Evolutionary conservation across 1,284 basidiomycete species (phyloP).

Genomic region (Malassezia caprae): DNA sequence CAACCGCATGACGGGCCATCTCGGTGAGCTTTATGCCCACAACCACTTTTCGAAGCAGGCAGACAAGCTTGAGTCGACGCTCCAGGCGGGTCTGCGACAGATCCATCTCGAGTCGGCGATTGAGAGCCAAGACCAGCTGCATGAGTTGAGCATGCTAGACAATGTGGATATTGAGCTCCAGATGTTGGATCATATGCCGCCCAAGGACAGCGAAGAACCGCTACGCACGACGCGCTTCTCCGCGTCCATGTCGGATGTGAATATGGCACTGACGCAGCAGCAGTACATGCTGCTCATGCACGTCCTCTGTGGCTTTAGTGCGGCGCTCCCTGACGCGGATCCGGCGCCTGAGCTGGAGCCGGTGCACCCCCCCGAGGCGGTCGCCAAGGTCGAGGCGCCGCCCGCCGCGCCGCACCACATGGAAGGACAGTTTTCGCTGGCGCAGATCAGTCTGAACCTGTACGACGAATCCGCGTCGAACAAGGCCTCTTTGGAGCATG

Average conservation of each 20-base stretch:
- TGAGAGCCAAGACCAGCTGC: slow-evolving; percentile 21
- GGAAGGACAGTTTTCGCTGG: slow-evolving; percentile 2
- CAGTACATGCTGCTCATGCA: slow-evolving; percentile 4
- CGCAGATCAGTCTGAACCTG: slow-evolving; percentile 4
- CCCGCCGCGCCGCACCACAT: not conserved
- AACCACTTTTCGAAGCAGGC: slow-evolving; percentile 60
- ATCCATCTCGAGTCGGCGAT: slow-evolving; percentile 58
- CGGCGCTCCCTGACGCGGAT: not conserved
- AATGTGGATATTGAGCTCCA: slow-evolving; percentile 83
- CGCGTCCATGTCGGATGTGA: slow-evolving; percentile 4
- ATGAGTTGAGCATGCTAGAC: slow-evolving; percentile 67
- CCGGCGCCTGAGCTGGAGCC: not conserved
- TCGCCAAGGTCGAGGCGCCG: not conserved
- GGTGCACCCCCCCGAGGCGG: not conserved
- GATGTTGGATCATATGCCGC: slow-evolving; percentile 52
- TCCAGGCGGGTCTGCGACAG: slow-evolving; percentile 69
- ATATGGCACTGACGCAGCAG: slow-evolving; percentile 6
- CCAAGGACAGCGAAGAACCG: not conserved
- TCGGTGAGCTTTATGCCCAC: slow-evolving; percentile 78
- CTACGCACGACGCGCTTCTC: not conserved
- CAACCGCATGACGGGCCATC: slow-evolving; percentile 67
- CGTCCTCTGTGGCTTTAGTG: not conserved
- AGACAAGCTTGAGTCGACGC: slow-evolving; percentile 52
- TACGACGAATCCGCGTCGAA: slow-evolving; percentile 1
- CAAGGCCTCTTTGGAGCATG: not conserved